A percentile compares a stretch with the other conserved stretches of the same genome.
These are phyloP conservation scores for Ophiostoma himal-ulmi DNA, from an alignment of 2,329 filamentous ascomycete genomes.

Conservation along the genomic window DNA sequence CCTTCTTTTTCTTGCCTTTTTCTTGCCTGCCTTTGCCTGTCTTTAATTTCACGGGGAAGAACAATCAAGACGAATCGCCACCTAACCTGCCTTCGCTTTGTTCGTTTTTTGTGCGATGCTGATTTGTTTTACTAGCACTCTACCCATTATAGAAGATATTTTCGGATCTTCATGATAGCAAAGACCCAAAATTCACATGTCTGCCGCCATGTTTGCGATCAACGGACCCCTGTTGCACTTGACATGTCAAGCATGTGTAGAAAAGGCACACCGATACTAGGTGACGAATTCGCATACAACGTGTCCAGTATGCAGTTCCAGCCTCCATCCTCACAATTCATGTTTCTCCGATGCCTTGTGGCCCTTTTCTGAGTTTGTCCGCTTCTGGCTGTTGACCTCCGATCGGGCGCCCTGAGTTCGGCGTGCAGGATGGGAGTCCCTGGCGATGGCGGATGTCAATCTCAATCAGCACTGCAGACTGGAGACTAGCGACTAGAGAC, in stretches of 20 bases:
- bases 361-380: not conserved
- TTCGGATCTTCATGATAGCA: not conserved
- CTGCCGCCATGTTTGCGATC: not conserved
- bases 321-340: not conserved
- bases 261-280: not conserved
- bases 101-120: not conserved
- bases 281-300: not conserved
- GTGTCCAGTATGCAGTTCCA: not conserved
- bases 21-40: not conserved
- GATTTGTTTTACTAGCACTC: not conserved
- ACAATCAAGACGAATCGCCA: not conserved
- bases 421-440: not conserved
- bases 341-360: conserved; percentile 2
- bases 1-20: not conserved
- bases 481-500: no score
- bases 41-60: not conserved
- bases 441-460: not conserved
- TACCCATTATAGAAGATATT: not conserved
- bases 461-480: not conserved
- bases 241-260: conserved; percentile 4
- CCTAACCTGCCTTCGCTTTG: not conserved
- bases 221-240: conserved; percentile 2
- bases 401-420: not conserved
- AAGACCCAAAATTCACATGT: not conserved
- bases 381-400: not conserved